Evolutionary conservation across 805 yeast genomes (phyloP).

Genomic region (Ogataea henricii): DNA sequence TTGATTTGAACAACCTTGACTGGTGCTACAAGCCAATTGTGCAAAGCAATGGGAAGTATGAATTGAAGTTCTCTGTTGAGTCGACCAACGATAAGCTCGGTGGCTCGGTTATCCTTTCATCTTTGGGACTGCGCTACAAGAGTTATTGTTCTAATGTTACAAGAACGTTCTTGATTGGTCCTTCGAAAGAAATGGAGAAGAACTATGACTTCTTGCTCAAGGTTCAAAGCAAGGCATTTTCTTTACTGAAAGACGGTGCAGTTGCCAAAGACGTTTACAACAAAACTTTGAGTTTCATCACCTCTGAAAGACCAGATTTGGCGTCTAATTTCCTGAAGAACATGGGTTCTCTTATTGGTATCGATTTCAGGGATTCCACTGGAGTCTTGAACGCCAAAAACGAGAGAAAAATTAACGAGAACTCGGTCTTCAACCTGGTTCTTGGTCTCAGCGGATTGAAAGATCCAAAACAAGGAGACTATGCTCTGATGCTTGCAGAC

Average conservation of each 20-base stretch:
- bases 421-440: constrained; percentile 73
- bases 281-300: constrained; percentile 61
- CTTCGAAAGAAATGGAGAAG: constrained; percentile 72
- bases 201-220: constrained; percentile 76
- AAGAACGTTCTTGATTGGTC: constrained; percentile 88
- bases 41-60: constrained; percentile 85
- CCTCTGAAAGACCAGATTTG: constrained; percentile 65
- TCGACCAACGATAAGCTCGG: constrained; percentile 68
- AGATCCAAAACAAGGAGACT: constrained; percentile 54
- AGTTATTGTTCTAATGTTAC: constrained; percentile 87
- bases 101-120: constrained; percentile 77
- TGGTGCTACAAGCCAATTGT: constrained; percentile 94
- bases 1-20: constrained; percentile 76
- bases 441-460: constrained; percentile 72
- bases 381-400: constrained; percentile 73
- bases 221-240: constrained; percentile 66
- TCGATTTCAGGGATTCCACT: constrained; percentile 82
- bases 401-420: constrained; percentile 65
- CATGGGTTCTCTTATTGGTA: constrained; percentile 85
- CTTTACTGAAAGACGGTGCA: constrained; percentile 65
- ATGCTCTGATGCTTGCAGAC: constrained; percentile 77
- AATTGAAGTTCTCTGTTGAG: constrained; percentile 79
- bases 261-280: constrained; percentile 67
- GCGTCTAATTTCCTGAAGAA: constrained; percentile 68
- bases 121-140: constrained; percentile 84